Conservation (phyloP, 495 filamentous ascomycete genomes). For the Penicillium alfredii region DNA sequence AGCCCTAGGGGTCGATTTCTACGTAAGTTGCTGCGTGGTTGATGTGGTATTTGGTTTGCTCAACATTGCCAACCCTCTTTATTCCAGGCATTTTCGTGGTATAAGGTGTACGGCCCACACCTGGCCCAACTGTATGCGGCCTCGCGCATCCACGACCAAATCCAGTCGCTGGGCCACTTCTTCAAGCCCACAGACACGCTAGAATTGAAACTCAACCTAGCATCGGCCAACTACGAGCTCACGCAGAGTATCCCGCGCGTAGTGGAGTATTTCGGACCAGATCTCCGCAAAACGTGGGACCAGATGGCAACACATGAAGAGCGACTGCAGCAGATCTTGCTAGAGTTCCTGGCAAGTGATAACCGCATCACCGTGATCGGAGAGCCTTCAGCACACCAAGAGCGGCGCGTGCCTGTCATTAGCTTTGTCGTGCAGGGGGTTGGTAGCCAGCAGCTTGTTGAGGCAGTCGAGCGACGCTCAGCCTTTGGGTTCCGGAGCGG, state of each 20-base stretch:
- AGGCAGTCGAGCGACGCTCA: conserved; percentile 51
- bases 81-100: conserved; percentile 63
- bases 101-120: conserved; percentile 73
- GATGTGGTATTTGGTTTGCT: too few species aligned
- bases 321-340: conserved; percentile 50
- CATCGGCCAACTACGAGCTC: conserved; percentile 61
- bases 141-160: conserved; percentile 36
- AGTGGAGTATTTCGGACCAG: conserved; percentile 46
- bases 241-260: conserved; percentile 52
- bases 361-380: conserved; percentile 53
- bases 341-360: conserved; percentile 47
- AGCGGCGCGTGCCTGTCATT: conserved; percentile 54
- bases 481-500: conserved; percentile 61
- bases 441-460: conserved; percentile 52
- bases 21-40: conserved; percentile 45
- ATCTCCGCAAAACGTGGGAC: conserved; percentile 38
- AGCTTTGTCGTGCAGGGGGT: conserved; percentile 58
- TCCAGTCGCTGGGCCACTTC: conserved; percentile 56
- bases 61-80: too few species aligned
- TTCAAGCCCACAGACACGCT: conserved; percentile 57
- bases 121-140: conserved; percentile 59
- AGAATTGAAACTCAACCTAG: conserved; percentile 58
- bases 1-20: conserved; percentile 63
- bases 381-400: conserved; percentile 36
- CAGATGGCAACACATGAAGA: conserved; percentile 53